A percentile compares a stretch with the other conserved stretches of the same genome.
Evolutionary conservation across 768 basidiomycete genomes (phyloP).

Genomic region (Podaxis pistillaris): DNA sequence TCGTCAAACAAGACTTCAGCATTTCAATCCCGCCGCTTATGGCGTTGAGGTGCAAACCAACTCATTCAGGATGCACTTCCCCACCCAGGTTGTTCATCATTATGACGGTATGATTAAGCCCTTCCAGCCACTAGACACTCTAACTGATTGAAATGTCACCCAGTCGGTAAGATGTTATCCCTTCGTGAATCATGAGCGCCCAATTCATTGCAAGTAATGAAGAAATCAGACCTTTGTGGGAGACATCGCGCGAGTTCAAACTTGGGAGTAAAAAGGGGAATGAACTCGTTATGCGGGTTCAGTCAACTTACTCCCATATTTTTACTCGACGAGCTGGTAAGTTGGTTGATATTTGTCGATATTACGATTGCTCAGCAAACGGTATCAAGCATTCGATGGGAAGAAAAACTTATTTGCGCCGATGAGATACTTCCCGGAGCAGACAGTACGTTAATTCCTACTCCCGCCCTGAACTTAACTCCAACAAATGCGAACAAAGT

Average conservation of each 20-base stretch:
- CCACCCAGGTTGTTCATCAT: slow-evolving; percentile 6
- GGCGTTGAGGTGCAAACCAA: slow-evolving; percentile 9
- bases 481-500: not conserved
- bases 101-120: slow-evolving; percentile 3
- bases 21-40: not conserved
- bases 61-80: slow-evolving; percentile 4
- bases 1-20: slow-evolving; percentile 1
- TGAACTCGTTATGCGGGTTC: slow-evolving; percentile 30
- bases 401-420: slow-evolving; percentile 32
- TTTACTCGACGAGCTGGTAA: slow-evolving; percentile 28
- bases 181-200: not conserved
- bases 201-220: not conserved
- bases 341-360: slow-evolving; percentile 1
- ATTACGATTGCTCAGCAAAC: not conserved
- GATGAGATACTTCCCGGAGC: slow-evolving; percentile 17
- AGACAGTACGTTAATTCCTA: not conserved
- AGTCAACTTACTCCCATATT: slow-evolving; percentile 21
- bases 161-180: slow-evolving; percentile 8
- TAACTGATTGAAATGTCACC: not conserved
- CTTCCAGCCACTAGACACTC: no score
- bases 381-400: slow-evolving; percentile 29
- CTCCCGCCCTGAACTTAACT: not conserved
- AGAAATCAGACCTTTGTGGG: slow-evolving; percentile 26
- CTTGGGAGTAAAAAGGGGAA: slow-evolving; percentile 27
- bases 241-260: slow-evolving; percentile 17